phyloP scores from a whole-genome alignment of 2,329 filamentous ascomycete species.

The Pseudogymnoascus sp. region DNA sequence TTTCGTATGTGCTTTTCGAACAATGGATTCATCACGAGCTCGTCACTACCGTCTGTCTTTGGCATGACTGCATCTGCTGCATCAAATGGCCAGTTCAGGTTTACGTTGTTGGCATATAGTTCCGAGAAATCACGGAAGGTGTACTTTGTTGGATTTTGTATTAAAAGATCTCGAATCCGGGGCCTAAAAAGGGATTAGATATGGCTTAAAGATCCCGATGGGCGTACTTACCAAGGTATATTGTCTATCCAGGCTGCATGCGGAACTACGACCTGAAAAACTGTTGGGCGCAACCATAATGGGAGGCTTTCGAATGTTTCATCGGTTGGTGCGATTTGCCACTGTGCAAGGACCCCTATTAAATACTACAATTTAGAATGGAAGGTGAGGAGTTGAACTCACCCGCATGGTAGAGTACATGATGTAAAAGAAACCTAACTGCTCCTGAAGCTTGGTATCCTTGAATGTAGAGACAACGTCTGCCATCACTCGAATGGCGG shows the following conservation, averaged over 20 bases:
- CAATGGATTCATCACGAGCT: conserved; percentile 6
- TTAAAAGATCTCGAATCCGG: conserved; percentile 10
- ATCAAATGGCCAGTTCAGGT: conserved; percentile 9
- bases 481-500: conserved; percentile 9
- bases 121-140: conserved; percentile 10
- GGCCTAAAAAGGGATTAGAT: not conserved
- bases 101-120: conserved; percentile 6
- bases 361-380: not conserved
- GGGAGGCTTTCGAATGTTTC: conserved; percentile 9
- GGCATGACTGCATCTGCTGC: conserved; percentile 8
- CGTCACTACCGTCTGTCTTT: not conserved
- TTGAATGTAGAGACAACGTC: conserved; percentile 10
- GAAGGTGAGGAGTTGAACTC: not conserved
- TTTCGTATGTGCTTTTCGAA: conserved; percentile 9
- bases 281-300: conserved; percentile 9
- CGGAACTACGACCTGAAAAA: conserved; percentile 7
- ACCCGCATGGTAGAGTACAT: not conserved
- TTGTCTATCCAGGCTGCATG: conserved; percentile 12
- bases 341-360: not conserved
- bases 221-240: conserved; percentile 10
- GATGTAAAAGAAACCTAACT: conserved; percentile 9
- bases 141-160: conserved; percentile 11
- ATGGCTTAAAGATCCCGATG: not conserved
- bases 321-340: not conserved
- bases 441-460: conserved; percentile 7